Conservation (phyloP, 2,329 filamentous ascomycete species). For the Scolecobasidium constrictum region DNA sequence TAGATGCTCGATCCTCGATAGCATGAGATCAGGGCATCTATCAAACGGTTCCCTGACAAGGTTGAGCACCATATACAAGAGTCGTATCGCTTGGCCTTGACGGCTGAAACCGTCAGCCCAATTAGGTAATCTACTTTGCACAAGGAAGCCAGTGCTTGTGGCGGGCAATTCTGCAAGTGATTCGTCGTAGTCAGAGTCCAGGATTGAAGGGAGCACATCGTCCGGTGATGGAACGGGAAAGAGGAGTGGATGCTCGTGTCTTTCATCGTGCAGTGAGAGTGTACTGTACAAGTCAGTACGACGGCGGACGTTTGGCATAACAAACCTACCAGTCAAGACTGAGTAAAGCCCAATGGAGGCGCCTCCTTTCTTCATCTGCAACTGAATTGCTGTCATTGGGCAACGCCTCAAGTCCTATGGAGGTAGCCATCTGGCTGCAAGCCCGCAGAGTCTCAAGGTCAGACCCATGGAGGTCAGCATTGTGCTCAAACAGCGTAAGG, state of each 20-base stretch:
- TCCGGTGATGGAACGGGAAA: conserved; percentile 3
- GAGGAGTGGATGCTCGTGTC: conserved; percentile 4
- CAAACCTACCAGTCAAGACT: conserved; percentile 5
- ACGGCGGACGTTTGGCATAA: background rate
- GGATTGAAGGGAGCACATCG: conserved; percentile 6
- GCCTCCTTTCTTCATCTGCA: conserved; percentile 2
- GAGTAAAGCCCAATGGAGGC: conserved; percentile 7
- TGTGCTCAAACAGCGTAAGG: conserved; percentile 8
- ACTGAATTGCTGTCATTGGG: background rate
- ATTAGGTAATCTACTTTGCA: conserved; percentile 2
- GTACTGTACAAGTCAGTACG: background rate
- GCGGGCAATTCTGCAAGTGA: background rate
- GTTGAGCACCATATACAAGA: conserved; percentile 2
- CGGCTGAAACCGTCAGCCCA: conserved; percentile 7
- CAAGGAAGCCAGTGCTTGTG: background rate
- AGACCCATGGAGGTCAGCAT: background rate
- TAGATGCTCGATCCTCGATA: background rate
- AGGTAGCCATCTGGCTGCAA: background rate
- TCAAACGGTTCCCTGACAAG: background rate
- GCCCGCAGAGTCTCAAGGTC: conserved; percentile 4
- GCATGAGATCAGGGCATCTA: conserved; percentile 1
- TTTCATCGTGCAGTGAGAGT: conserved; percentile 7
- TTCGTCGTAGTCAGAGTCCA: background rate
- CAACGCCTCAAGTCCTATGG: conserved; percentile 2
- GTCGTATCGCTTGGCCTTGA: conserved; percentile 5